phyloP scores from a whole-genome alignment of 2,329 filamentous ascomycete genomes.

The Ophiostoma sp. region DNA sequence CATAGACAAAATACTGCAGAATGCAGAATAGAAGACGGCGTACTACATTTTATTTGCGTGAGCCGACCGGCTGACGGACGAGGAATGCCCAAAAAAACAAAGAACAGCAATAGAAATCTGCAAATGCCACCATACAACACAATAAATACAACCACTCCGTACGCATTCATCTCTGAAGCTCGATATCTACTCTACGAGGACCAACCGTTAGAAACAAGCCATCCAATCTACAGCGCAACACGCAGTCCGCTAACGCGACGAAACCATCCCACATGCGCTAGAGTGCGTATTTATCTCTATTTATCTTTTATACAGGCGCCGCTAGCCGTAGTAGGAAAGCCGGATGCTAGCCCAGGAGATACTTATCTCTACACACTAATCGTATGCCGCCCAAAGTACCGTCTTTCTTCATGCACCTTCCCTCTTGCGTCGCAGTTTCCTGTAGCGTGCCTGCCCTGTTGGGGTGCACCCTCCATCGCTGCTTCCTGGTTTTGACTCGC shows the following conservation, averaged over 20 bases:
- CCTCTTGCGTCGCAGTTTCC: constrained; percentile 2
- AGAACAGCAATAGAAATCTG: too few relatives aligned
- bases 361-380: background rate
- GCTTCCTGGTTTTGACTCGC: background rate
- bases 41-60: too few relatives aligned
- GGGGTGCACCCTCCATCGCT: background rate
- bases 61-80: too few relatives aligned
- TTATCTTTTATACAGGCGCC: background rate
- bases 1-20: too few relatives aligned
- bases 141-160: too few relatives aligned
- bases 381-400: background rate
- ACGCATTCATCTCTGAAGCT: too few relatives aligned
- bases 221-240: constrained; percentile 1
- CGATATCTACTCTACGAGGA: too few relatives aligned
- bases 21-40: too few relatives aligned
- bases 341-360: background rate
- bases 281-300: background rate
- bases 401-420: constrained; percentile 1
- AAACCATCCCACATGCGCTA: constrained; percentile 10
- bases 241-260: background rate
- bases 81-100: too few relatives aligned
- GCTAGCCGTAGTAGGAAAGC: background rate
- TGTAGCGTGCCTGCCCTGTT: constrained; percentile 1
- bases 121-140: too few relatives aligned
- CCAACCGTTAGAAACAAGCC: too few relatives aligned